These are phyloP conservation scores for Ustanciosporium gigantosporum DNA, from an alignment of 1,284 basidiomycete species.

Conservation along the genomic window DNA sequence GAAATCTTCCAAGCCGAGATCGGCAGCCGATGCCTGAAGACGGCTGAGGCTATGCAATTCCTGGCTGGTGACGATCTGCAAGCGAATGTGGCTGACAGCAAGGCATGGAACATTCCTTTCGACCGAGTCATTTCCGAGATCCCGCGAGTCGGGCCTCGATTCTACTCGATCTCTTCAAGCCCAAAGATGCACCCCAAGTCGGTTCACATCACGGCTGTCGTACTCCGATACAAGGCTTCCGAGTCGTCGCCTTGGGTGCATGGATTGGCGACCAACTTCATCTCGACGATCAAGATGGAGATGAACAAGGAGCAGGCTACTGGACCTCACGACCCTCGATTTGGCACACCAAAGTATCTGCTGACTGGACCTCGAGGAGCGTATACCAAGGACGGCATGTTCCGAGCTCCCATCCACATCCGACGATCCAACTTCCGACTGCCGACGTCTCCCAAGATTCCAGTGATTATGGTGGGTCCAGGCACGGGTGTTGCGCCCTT, in stretches of 20 bases:
- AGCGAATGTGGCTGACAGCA: conserved; percentile 69
- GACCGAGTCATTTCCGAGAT: conserved; percentile 92
- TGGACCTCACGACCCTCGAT: conserved; percentile 55
- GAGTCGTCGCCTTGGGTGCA: conserved; percentile 40
- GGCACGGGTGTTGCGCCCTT: conserved; percentile 97
- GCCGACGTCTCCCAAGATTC: conserved; percentile 95
- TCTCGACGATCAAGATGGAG: conserved; percentile 69
- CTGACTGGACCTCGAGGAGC: conserved; percentile 86
- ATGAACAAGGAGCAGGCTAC: conserved; percentile 63
- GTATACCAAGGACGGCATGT: conserved; percentile 70
- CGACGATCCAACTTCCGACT: conserved; percentile 93
- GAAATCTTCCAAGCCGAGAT: conserved; percentile 79
- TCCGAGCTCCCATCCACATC: conserved; percentile 90
- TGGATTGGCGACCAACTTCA: conserved; percentile 58
- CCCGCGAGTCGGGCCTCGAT: conserved; percentile 90
- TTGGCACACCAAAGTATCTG: conserved; percentile 72
- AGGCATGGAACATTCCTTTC: conserved; percentile 90
- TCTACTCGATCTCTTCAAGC: conserved; percentile 97
- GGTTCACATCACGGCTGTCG: conserved; percentile 93
- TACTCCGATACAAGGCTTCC: conserved; percentile 62
- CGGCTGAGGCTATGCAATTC: conserved; percentile 87
- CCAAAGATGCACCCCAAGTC: conserved; percentile 85
- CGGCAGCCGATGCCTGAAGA: conserved; percentile 78
- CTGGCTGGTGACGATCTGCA: conserved; percentile 77
- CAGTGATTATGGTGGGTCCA: conserved; percentile 97